These are phyloP conservation scores for Rhizoclosmatium sp. DNA, from an alignment of 192 early-diverging fungal species.

Conservation along the genomic window DNA sequence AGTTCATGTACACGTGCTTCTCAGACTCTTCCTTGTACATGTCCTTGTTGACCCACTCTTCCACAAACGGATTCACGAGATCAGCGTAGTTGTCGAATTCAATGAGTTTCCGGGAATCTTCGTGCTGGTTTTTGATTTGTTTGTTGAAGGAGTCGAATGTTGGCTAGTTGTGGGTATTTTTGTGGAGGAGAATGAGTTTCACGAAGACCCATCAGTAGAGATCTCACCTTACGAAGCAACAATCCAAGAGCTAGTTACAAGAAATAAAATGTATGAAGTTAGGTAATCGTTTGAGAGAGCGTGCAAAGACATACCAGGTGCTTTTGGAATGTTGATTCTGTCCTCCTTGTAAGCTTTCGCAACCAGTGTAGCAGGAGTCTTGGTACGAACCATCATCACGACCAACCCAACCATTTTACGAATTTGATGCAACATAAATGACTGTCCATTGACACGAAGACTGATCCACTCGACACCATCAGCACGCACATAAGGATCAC, in stretches of 20 bases:
- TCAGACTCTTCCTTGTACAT: conserved; percentile 77
- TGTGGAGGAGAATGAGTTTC: no score
- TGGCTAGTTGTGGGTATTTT: conserved; percentile 3
- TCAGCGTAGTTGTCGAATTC: conserved; percentile 43
- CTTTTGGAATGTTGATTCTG: conserved; percentile 96
- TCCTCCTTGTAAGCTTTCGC: conserved; percentile 64
- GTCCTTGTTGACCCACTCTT: conserved; percentile 84
- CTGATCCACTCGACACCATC: conserved; percentile 86
- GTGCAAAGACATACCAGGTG: conserved; percentile 59
- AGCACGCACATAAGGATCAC: conserved; percentile 54
- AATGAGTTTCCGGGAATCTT: conserved; percentile 8
- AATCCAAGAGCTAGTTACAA: conserved; percentile 18
- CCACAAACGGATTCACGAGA: conserved; percentile 85
- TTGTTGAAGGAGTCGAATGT: conserved; percentile 35
- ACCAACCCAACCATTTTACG: conserved; percentile 98
- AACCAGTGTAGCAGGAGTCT: conserved; percentile 75
- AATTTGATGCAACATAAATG: conserved; percentile 99
- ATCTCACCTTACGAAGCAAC: conserved; percentile 34
- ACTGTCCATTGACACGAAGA: conserved; percentile 91
- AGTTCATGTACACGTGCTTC: conserved; percentile 65
- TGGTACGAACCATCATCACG: conserved; percentile 79
- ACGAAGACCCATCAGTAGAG: not conserved
- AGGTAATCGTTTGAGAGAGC: not conserved
- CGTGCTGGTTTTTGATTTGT: conserved; percentile 12
- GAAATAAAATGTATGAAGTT: not conserved